Conservation (phyloP, 2,329 filamentous ascomycete genomes). For the Colletotrichum karsti region DNA sequence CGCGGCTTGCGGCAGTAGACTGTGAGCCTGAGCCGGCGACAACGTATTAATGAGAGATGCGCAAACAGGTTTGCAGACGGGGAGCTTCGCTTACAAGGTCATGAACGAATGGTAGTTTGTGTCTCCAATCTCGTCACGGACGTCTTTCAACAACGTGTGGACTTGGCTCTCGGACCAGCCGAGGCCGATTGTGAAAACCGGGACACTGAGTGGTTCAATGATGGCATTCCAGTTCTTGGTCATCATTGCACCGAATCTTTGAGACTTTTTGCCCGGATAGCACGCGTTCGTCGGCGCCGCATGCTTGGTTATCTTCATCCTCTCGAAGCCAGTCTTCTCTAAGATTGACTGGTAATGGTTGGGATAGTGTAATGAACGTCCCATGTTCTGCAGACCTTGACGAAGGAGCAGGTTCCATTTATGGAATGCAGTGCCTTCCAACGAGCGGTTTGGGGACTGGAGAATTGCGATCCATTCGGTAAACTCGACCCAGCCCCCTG, state of each 20-base stretch:
- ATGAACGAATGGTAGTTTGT: constrained; percentile 46
- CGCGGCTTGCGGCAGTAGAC: constrained; percentile 38
- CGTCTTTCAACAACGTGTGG: constrained; percentile 41
- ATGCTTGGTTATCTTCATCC: constrained; percentile 36
- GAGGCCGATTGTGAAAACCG: constrained; percentile 45
- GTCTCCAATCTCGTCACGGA: constrained; percentile 43
- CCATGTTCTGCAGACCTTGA: constrained; percentile 37
- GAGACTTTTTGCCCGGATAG: constrained; percentile 39
- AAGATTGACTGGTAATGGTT: constrained; percentile 34
- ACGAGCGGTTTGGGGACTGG: constrained; percentile 40
- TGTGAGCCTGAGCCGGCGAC: constrained; percentile 37
- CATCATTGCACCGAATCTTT: constrained; percentile 40
- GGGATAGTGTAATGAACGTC: constrained; percentile 40
- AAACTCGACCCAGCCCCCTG: constrained; percentile 36
- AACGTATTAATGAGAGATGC: constrained; percentile 33
- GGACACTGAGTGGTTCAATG: constrained; percentile 39
- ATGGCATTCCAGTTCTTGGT: constrained; percentile 35
- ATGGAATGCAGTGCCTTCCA: constrained; percentile 39
- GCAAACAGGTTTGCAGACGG: constrained; percentile 35
- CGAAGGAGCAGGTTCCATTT: constrained; percentile 39
- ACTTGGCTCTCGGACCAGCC: constrained; percentile 45
- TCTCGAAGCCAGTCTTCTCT: constrained; percentile 35
- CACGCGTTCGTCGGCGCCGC: constrained; percentile 38
- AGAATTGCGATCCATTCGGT: constrained; percentile 43
- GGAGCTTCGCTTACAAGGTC: constrained; percentile 41